phyloP scores from a whole-genome alignment of 2,329 filamentous ascomycete genomes.

The Ceratocystis papillata region DNA sequence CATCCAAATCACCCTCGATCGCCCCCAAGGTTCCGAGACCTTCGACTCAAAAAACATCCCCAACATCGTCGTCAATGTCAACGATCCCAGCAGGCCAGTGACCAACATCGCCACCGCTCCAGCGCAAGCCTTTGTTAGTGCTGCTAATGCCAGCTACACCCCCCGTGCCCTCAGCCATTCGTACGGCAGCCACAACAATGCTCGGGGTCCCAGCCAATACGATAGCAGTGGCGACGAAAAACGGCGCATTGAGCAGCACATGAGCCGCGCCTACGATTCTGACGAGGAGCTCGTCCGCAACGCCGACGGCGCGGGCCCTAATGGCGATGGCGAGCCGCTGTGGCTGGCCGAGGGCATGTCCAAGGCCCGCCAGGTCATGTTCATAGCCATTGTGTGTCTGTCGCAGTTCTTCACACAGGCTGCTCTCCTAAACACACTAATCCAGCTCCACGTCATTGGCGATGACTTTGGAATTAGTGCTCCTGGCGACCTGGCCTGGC shows the following conservation, averaged over 20 bases:
- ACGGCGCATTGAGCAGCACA: neutral
- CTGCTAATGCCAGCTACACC: neutral
- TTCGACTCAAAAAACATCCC: constrained; percentile 7
- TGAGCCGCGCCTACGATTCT: constrained; percentile 4
- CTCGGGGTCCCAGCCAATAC: neutral
- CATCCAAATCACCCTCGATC: constrained; percentile 19
- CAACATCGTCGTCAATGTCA: constrained; percentile 16
- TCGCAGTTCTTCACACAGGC: constrained; percentile 37
- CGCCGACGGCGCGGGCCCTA: neutral
- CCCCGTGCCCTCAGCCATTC: neutral
- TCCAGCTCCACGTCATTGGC: constrained; percentile 35
- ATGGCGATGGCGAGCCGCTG: constrained; percentile 10
- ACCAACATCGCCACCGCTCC: constrained; percentile 13
- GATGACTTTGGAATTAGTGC: constrained; percentile 35
- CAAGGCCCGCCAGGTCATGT: constrained; percentile 30
- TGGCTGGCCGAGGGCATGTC: constrained; percentile 24
- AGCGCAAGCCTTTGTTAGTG: constrained; percentile 14
- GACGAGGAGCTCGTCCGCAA: constrained; percentile 15
- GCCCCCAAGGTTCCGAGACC: neutral
- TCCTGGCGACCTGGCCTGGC: constrained; percentile 42
- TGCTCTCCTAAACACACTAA: constrained; percentile 32
- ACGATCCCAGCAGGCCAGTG: constrained; percentile 6
- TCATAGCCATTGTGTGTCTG: constrained; percentile 37
- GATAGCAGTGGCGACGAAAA: constrained; percentile 14
- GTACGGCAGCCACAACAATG: neutral